Evolutionary conservation across 75 land plant species (phyloP).

Genomic region (Larix kaempferi): DNA sequence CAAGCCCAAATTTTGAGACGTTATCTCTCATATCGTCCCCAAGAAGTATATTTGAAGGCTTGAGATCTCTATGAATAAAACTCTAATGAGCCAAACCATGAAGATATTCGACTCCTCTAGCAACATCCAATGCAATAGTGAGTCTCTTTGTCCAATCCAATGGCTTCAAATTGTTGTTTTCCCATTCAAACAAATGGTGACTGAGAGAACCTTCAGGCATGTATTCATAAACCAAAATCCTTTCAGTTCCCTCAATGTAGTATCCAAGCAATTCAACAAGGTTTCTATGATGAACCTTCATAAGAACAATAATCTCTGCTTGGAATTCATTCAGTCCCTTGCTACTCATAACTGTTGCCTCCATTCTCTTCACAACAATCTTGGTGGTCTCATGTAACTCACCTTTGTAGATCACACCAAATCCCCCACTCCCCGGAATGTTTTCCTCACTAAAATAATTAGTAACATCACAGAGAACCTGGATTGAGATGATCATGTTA

Average conservation of each 20-base stretch:
- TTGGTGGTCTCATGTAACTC: constrained; percentile 80
- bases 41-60: too few relatives aligned
- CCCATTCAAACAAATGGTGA: constrained; percentile 52
- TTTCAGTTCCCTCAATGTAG: constrained; percentile 70
- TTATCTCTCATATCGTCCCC: too few relatives aligned
- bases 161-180: constrained; percentile 7
- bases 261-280: constrained; percentile 62
- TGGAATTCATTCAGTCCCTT: too few relatives aligned
- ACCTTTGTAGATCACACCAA: constrained; percentile 63
- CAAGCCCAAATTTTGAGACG: too few relatives aligned
- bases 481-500: constrained; percentile 79
- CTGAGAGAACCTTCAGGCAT: constrained; percentile 71
- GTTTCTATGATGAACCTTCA: constrained; percentile 64
- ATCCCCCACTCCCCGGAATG: constrained; percentile 46
- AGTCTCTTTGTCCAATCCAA: too few relatives aligned
- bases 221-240: constrained; percentile 69
- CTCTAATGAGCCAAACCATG: too few relatives aligned
- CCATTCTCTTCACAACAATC: constrained; percentile 84
- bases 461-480: constrained; percentile 64
- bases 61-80: too few relatives aligned
- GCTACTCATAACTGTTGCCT: constrained; percentile 29
- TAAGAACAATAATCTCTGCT: constrained; percentile 67
- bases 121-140: too few relatives aligned
- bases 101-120: too few relatives aligned
- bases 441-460: constrained; percentile 59